Evolutionary conservation across 148 eudicot species (phyloP).

Genomic region (Vaccinium macrocarpon): DNA sequence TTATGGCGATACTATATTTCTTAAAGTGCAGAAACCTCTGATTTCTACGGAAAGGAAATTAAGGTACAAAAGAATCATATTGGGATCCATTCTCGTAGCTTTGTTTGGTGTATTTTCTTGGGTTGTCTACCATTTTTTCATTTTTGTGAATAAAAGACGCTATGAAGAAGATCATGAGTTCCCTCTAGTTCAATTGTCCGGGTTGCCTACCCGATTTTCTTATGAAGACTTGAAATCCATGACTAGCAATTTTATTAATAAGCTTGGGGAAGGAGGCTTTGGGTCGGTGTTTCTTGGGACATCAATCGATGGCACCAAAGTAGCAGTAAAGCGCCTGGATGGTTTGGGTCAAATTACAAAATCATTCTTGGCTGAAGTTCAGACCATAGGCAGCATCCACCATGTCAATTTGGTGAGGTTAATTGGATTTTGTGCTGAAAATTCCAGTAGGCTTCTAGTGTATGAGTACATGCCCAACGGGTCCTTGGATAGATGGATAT

Average conservation of each 20-base stretch:
- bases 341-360: background rate
- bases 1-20: background rate
- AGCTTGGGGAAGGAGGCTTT: conserved; percentile 15
- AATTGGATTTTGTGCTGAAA: too few relatives aligned
- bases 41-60: background rate
- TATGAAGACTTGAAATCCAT: background rate
- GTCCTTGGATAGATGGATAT: conserved; percentile 20
- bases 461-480: background rate
- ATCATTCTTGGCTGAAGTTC: too few relatives aligned
- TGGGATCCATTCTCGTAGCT: conserved; percentile 10
- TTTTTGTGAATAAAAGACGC: background rate
- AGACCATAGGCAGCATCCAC: too few relatives aligned
- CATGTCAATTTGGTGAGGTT: too few relatives aligned
- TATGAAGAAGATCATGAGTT: conserved; percentile 1
- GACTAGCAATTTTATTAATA: background rate
- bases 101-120: background rate
- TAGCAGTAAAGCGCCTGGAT: conserved; percentile 17
- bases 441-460: too few relatives aligned
- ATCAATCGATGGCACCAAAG: background rate
- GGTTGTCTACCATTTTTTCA: background rate
- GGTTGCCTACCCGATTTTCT: conserved; percentile 11
- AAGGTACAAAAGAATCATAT: background rate
- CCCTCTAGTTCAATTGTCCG: background rate
- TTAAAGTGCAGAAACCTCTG: conserved; percentile 11
- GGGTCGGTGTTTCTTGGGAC: conserved; percentile 11